These are phyloP conservation scores for Silene noctiflora DNA, from an alignment of 179 eudicot species.

Conservation along the genomic window DNA sequence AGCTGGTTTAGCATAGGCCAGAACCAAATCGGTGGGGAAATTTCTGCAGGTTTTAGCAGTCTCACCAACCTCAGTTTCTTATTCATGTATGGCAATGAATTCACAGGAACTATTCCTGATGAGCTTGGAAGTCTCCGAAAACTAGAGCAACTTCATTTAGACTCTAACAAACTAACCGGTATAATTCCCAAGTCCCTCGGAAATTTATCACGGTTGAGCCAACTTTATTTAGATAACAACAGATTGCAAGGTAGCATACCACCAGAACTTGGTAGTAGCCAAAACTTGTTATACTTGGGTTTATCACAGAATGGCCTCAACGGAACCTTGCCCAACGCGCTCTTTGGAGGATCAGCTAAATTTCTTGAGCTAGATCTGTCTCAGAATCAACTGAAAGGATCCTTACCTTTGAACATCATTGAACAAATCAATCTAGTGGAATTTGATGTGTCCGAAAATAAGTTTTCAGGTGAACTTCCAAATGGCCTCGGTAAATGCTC, in stretches of 20 bases:
- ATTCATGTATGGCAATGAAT: neutral
- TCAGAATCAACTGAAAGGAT: conserved; percentile 20
- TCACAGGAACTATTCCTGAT: conserved; percentile 25
- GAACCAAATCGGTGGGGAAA: conserved; percentile 22
- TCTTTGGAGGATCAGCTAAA: conserved; percentile 16
- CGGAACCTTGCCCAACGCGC: conserved; percentile 23
- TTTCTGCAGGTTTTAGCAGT: conserved; percentile 21
- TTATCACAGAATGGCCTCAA: conserved; percentile 18
- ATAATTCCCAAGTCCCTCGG: conserved; percentile 22
- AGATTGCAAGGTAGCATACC: conserved; percentile 26
- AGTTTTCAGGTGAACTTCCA: conserved; percentile 27
- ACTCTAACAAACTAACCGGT: conserved; percentile 17
- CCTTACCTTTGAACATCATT: conserved; percentile 17
- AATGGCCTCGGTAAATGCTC: conserved; percentile 6
- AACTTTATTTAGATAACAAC: conserved; percentile 9
- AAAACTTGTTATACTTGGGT: conserved; percentile 11
- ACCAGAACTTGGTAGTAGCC: conserved; percentile 22
- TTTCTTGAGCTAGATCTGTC: conserved; percentile 9
- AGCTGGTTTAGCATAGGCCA: neutral
- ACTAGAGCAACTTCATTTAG: neutral
- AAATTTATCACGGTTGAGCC: conserved; percentile 15
- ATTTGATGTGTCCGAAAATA: conserved; percentile 21
- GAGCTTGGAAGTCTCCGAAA: conserved; percentile 18
- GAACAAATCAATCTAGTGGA: neutral
- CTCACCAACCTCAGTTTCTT: conserved; percentile 6